Conservation (phyloP, 345 rosid genomes). For the Gynandropsis gynandra region DNA sequence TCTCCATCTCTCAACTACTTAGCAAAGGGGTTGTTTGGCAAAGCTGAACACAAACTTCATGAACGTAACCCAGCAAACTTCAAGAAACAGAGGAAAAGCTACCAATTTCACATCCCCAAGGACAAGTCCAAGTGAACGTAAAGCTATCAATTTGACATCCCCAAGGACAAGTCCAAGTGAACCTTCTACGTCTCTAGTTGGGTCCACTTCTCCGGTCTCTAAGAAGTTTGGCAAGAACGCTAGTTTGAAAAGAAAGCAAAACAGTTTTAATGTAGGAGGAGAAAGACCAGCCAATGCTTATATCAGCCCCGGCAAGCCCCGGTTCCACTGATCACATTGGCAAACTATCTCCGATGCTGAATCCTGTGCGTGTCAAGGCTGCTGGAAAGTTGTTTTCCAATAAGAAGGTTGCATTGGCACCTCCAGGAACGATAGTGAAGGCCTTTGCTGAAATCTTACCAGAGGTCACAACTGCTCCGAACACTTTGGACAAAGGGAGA, state of each 20-base stretch:
- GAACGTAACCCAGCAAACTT: slow-evolving; percentile 54
- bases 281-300: slow-evolving; percentile 41
- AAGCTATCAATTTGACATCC: too few species aligned
- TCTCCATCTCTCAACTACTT: too few species aligned
- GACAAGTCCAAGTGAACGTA: too few species aligned
- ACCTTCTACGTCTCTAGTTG: slow-evolving; percentile 33
- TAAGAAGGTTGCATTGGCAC: slow-evolving; percentile 97
- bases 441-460: slow-evolving; percentile 69
- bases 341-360: slow-evolving; percentile 48
- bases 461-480: slow-evolving; percentile 31
- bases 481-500: slow-evolving; percentile 23
- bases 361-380: slow-evolving; percentile 55
- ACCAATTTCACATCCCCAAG: slow-evolving; percentile 48
- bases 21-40: too few species aligned
- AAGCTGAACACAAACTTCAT: slow-evolving; percentile 84
- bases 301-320: slow-evolving; percentile 47
- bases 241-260: slow-evolving; percentile 66
- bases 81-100: slow-evolving; percentile 62
- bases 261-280: slow-evolving; percentile 33
- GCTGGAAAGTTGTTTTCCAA: slow-evolving; percentile 89
- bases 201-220: slow-evolving; percentile 35
- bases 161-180: slow-evolving; percentile 49
- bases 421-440: slow-evolving; percentile 93
- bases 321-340: slow-evolving; percentile 43
- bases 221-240: slow-evolving; percentile 64